Percentiles rank a stretch among this genome's conserved stretches.
phyloP scores from a whole-genome alignment of 2,329 filamentous ascomycete genomes.

The Fonsecaea erecta region DNA sequence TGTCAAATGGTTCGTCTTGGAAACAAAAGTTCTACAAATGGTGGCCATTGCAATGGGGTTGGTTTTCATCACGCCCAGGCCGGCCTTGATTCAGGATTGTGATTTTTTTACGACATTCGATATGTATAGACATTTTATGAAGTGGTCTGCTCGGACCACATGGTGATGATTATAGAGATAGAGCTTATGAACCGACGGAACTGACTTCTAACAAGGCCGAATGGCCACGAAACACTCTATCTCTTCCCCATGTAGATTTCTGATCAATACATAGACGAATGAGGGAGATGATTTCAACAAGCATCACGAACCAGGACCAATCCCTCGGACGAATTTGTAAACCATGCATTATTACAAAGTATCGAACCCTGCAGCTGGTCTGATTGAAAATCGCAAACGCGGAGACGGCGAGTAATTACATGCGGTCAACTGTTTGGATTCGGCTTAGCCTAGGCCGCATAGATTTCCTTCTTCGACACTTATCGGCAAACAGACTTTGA shows the following conservation, averaged over 20 bases:
- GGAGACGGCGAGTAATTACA: neutral
- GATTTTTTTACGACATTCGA: neutral
- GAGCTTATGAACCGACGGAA: conserved; percentile 18
- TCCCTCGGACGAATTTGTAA: neutral
- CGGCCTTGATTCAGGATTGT: neutral
- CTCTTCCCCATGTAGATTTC: neutral
- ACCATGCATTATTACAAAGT: neutral
- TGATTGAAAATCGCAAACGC: neutral
- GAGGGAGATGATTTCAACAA: neutral
- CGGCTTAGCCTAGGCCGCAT: neutral
- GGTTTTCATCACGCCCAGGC: neutral
- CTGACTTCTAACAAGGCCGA: neutral
- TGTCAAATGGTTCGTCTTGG: neutral
- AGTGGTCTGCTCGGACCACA: conserved; percentile 10
- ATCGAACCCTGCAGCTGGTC: neutral
- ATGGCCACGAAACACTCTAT: neutral
- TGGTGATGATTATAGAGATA: conserved; percentile 24
- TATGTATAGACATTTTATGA: conserved; percentile 11
- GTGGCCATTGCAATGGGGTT: neutral
- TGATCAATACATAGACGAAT: neutral
- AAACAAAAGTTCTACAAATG: neutral
- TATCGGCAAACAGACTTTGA: neutral
- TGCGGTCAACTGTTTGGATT: neutral
- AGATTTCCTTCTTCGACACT: neutral
- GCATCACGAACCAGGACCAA: no score